phyloP scores from a whole-genome alignment of 805 yeast species.

The Yamadazyma sp. region DNA sequence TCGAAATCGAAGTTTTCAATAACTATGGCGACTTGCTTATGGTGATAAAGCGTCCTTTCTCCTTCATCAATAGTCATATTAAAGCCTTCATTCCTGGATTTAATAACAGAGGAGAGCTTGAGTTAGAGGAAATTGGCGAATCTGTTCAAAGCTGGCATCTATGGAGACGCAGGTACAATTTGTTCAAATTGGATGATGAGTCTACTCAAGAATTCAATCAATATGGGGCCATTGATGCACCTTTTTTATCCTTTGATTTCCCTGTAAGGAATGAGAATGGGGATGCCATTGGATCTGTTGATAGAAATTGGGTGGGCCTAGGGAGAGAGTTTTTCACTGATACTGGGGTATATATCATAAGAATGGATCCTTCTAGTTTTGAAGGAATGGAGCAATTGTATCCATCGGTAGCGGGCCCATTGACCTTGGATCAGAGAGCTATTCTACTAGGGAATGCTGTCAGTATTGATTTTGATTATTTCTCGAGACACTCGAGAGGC shows the following conservation, averaged over 20 bases:
- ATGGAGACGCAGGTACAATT: conserved; percentile 86
- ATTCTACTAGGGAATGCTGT: conserved; percentile 84
- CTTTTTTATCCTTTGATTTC: conserved; percentile 82
- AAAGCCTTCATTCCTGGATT: conserved; percentile 64
- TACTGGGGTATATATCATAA: conserved; percentile 84
- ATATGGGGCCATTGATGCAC: conserved; percentile 85
- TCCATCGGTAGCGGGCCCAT: conserved; percentile 49
- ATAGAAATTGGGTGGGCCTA: conserved; percentile 92
- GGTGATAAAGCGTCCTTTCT: conserved; percentile 78
- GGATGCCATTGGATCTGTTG: conserved; percentile 69
- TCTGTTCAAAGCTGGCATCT: conserved; percentile 91
- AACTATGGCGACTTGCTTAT: conserved; percentile 57
- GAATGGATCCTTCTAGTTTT: conserved; percentile 77
- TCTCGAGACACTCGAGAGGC: conserved; percentile 81
- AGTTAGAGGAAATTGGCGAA: conserved; percentile 68
- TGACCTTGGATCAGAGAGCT: conserved; percentile 82
- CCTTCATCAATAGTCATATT: conserved; percentile 86
- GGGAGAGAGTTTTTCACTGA: conserved; percentile 93
- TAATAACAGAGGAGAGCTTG: conserved; percentile 32
- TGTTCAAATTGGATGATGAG: conserved; percentile 55
- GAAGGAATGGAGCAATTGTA: conserved; percentile 55
- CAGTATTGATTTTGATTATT: conserved; percentile 93
- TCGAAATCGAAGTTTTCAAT: conserved; percentile 70
- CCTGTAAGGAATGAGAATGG: conserved; percentile 65
- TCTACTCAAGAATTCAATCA: conserved; percentile 57